A percentile compares a stretch with the other conserved stretches of the same genome.
Evolutionary conservation across 2,329 filamentous ascomycete species (phyloP).

Genomic region (Arthrobotrys megalospora): DNA sequence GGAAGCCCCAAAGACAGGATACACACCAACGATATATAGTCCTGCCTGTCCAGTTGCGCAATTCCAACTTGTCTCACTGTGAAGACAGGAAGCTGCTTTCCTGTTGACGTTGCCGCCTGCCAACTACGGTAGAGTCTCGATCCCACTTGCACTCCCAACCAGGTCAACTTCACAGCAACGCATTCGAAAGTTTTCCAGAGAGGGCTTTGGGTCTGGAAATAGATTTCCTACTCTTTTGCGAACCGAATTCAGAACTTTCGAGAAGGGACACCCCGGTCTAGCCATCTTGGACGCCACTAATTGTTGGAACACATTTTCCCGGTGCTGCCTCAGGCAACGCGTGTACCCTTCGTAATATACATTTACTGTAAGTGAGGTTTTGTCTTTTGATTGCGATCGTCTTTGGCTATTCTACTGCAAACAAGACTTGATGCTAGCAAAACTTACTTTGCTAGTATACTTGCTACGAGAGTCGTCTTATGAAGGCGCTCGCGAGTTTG

Average conservation of each 20-base stretch:
- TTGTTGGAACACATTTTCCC: slow-evolving; percentile 31
- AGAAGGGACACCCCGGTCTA: slow-evolving; percentile 31
- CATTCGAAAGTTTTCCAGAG: slow-evolving; percentile 21
- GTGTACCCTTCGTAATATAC: slow-evolving; percentile 31
- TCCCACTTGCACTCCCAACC: slow-evolving; percentile 2
- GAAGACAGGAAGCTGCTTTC: slow-evolving; percentile 25
- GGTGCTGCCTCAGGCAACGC: slow-evolving; percentile 25
- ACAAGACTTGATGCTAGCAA: not conserved
- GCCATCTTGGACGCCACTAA: slow-evolving; percentile 15
- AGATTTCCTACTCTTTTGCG: slow-evolving; percentile 10
- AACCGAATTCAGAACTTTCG: slow-evolving; percentile 36
- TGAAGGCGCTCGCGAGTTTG: not conserved
- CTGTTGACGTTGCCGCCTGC: slow-evolving; percentile 30
- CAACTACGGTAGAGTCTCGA: slow-evolving; percentile 34
- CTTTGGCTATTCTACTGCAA: not conserved
- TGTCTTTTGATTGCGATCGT: not conserved
- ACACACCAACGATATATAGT: slow-evolving; percentile 18
- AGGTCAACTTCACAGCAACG: slow-evolving; percentile 15
- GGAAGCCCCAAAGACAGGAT: slow-evolving; percentile 25
- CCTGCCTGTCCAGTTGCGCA: slow-evolving; percentile 16
- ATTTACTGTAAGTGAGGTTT: slow-evolving; percentile 11
- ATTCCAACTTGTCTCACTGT: slow-evolving; percentile 22
- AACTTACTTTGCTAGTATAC: not conserved
- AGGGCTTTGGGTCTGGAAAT: slow-evolving; percentile 17
- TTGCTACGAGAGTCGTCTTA: slow-evolving; percentile 4